phyloP scores from a whole-genome alignment of 2,329 filamentous ascomycete genomes.

The Ceratocystis huliohia region DNA sequence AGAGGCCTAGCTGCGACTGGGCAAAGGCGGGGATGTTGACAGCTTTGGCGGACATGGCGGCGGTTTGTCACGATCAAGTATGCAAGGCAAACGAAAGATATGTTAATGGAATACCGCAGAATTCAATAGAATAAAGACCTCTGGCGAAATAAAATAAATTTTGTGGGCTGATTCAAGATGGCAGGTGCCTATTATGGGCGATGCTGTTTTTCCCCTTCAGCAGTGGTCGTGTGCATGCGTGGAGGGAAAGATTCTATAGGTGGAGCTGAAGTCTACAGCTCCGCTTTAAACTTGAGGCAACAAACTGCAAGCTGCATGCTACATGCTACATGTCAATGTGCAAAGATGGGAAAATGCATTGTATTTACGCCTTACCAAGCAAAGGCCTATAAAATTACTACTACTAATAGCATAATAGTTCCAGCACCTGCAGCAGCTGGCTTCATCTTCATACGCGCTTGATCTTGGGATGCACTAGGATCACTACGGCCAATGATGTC shows the following conservation, averaged over 20 bases:
- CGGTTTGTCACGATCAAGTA: neutral
- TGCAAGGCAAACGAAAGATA: neutral
- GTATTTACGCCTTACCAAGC: neutral
- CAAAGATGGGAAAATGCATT: neutral
- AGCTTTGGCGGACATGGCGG: conserved; percentile 31
- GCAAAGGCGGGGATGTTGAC: conserved; percentile 58
- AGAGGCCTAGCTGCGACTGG: conserved; percentile 54
- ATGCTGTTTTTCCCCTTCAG: neutral
- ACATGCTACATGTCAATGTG: neutral
- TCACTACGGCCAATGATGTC: conserved; percentile 45
- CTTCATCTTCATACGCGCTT: conserved; percentile 5
- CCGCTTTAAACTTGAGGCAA: conserved; percentile 8
- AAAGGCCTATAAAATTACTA: neutral
- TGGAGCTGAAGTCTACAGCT: neutral
- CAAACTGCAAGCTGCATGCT: neutral
- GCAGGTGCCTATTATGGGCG: neutral
- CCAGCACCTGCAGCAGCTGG: neutral
- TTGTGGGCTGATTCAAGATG: neutral
- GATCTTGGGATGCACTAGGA: conserved; percentile 38
- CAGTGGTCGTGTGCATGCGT: neutral
- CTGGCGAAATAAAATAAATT: neutral
- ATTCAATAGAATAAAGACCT: neutral
- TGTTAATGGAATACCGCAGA: neutral
- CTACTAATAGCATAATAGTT: neutral
- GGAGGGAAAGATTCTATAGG: neutral